phyloP scores from a whole-genome alignment of 2,329 filamentous ascomycete species.

The Aspergillus hortae region DNA sequence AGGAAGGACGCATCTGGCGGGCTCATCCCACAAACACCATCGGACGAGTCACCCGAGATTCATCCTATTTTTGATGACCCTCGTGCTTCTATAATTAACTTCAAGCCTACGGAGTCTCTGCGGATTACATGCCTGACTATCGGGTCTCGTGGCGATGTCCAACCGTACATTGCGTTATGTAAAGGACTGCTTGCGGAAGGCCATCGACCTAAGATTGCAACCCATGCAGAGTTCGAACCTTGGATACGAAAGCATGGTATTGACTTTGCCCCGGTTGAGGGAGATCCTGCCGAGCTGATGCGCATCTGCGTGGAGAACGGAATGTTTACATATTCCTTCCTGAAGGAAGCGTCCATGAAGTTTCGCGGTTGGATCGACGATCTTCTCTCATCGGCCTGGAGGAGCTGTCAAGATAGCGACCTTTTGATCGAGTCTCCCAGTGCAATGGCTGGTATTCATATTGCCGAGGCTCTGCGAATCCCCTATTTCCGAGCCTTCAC shows the following conservation, averaged over 20 bases:
- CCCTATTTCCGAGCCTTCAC: slow-evolving; percentile 97
- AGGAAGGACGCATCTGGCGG: slow-evolving; percentile 48
- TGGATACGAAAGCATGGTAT: slow-evolving; percentile 95
- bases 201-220: slow-evolving; percentile 82
- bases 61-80: slow-evolving; percentile 88
- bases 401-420: slow-evolving; percentile 80
- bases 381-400: slow-evolving; percentile 75
- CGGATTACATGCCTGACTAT: slow-evolving; percentile 92
- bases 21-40: slow-evolving; percentile 20
- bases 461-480: slow-evolving; percentile 86
- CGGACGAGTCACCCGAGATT: slow-evolving; percentile 40
- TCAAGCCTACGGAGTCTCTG: slow-evolving; percentile 77
- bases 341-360: slow-evolving; percentile 79
- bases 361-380: slow-evolving; percentile 96
- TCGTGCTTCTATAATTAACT: slow-evolving; percentile 80
- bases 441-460: slow-evolving; percentile 96
- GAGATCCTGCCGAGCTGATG: slow-evolving; percentile 93
- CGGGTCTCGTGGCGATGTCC: slow-evolving; percentile 90
- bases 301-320: slow-evolving; percentile 93
- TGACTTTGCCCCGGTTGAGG: slow-evolving; percentile 82
- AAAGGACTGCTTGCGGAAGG: slow-evolving; percentile 86
- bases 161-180: slow-evolving; percentile 95
- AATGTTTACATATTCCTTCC: slow-evolving; percentile 90
- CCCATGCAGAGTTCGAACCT: slow-evolving; percentile 80
- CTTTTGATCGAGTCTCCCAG: slow-evolving; percentile 92